Evolutionary conservation across 208 protist genomes (phyloP).

Genomic region (Trypanosoma cruzi): DNA sequence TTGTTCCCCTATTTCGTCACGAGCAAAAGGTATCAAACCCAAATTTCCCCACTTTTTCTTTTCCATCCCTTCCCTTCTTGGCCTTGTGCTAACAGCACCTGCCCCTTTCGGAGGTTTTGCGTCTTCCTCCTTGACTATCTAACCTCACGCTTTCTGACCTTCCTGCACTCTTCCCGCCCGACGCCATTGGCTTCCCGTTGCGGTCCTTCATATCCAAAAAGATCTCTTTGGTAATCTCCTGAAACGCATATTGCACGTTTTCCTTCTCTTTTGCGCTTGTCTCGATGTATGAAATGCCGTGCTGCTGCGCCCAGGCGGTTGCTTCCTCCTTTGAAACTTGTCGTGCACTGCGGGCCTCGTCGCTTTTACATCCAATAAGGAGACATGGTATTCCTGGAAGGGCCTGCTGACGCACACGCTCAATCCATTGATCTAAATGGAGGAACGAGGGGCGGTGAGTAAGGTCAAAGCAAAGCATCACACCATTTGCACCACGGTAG

Average conservation of each 20-base stretch:
- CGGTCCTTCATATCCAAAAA: constrained; percentile 91
- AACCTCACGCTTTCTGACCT: constrained; percentile 70
- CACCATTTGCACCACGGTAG: constrained; percentile 92
- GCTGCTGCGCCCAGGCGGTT: constrained; percentile 75
- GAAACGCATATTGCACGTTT: constrained; percentile 92
- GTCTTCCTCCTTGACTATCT: constrained; percentile 21
- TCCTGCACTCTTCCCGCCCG: constrained; percentile 41
- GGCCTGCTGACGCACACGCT: constrained; percentile 94
- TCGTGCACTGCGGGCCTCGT: constrained; percentile 86
- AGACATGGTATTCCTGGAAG: constrained; percentile 93
- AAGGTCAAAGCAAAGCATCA: constrained; percentile 98
- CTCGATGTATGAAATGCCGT: constrained; percentile 92
- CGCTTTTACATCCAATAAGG: constrained; percentile 97
- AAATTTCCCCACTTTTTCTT: constrained; percentile 2
- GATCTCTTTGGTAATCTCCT: constrained; percentile 89
- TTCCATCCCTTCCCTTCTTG: background rate
- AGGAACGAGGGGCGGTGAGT: constrained; percentile 96
- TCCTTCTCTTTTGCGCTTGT: constrained; percentile 93
- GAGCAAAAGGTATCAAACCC: background rate
- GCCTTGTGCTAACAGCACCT: constrained; percentile 38
- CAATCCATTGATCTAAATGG: constrained; percentile 98
- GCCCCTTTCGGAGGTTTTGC: constrained; percentile 25
- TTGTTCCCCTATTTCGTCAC: background rate
- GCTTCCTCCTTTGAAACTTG: constrained; percentile 90
- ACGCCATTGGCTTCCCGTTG: constrained; percentile 46